Evolutionary conservation across 768 basidiomycete genomes (phyloP).

Genomic region (Termitomyces titanicus): DNA sequence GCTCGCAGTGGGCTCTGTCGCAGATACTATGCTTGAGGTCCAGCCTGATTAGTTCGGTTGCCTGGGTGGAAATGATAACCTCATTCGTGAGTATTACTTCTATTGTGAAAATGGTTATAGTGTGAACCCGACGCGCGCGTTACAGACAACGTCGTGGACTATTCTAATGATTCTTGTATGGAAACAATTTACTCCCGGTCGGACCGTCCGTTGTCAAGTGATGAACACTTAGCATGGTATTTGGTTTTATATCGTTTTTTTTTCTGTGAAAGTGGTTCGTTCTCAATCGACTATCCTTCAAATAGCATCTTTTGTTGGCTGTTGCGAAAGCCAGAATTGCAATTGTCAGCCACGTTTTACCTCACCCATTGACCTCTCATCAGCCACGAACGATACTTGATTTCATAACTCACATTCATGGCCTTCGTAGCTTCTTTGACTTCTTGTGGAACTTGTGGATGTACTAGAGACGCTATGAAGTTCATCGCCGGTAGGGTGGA

Average conservation of each 20-base stretch:
- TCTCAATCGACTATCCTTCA: neutral
- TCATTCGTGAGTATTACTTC: slow-evolving; percentile 31
- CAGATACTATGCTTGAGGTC: too few relatives aligned
- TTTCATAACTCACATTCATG: too few relatives aligned
- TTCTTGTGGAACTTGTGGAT: neutral
- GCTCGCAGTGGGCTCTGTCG: slow-evolving; percentile 35
- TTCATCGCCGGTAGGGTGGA: too few relatives aligned
- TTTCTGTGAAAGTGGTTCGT: too few relatives aligned
- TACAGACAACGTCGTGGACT: slow-evolving; percentile 51
- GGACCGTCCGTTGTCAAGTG: slow-evolving; percentile 34
- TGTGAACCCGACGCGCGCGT: neutral
- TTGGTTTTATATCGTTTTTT: too few relatives aligned
- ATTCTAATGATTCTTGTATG: slow-evolving; percentile 48
- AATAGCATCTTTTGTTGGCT: neutral
- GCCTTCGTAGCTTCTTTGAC: neutral
- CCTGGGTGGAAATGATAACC: slow-evolving; percentile 39
- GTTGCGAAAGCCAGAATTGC: too few relatives aligned
- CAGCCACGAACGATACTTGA: too few relatives aligned
- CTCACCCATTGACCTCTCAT: neutral
- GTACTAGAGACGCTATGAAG: too few relatives aligned
- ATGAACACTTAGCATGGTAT: slow-evolving; percentile 41
- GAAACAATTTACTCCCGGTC: slow-evolving; percentile 43
- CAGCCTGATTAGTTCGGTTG: too few relatives aligned
- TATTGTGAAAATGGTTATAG: neutral
- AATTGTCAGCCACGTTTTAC: neutral